Evolutionary conservation across 2,329 filamentous ascomycete genomes (phyloP).

Genomic region (Emericellopsis atlantica): DNA sequence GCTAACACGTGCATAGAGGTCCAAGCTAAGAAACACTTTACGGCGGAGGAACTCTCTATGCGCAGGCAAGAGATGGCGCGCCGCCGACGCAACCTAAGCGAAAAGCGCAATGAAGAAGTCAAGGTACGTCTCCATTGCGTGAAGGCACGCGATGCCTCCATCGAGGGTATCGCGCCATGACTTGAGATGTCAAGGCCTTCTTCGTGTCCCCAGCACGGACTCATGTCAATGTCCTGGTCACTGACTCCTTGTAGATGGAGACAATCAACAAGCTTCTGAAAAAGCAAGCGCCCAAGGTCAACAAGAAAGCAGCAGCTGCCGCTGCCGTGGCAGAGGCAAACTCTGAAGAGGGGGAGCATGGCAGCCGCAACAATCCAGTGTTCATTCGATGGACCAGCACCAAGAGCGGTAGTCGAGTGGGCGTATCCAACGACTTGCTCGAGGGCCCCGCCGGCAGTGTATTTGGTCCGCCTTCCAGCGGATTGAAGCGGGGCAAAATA

Average conservation of each 20-base stretch:
- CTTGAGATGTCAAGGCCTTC: not conserved
- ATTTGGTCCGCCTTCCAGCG: constrained; percentile 25
- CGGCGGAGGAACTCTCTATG: constrained; percentile 50
- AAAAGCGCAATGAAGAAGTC: constrained; percentile 52
- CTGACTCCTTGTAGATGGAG: constrained; percentile 52
- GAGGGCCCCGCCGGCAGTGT: constrained; percentile 46
- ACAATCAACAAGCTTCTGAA: constrained; percentile 85
- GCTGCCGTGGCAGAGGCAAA: constrained; percentile 27
- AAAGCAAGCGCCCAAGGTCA: constrained; percentile 70
- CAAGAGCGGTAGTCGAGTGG: constrained; percentile 48
- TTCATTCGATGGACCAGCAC: constrained; percentile 62
- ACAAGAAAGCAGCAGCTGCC: constrained; percentile 30
- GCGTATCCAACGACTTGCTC: constrained; percentile 57
- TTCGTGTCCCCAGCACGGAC: not conserved
- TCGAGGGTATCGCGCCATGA: too few species aligned
- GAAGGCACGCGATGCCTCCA: too few species aligned
- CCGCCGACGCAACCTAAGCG: constrained; percentile 47
- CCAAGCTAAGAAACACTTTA: constrained; percentile 50
- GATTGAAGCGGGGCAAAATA: constrained; percentile 30
- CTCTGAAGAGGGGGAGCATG: constrained; percentile 31
- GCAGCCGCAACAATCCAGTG: constrained; percentile 40
- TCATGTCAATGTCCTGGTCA: not conserved
- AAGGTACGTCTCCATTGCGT: constrained; percentile 28
- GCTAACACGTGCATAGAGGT: constrained; percentile 32
- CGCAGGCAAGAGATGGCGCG: constrained; percentile 50